phyloP scores from a whole-genome alignment of 2,329 filamentous ascomycete genomes.

The Pseudocercospora crystallina region DNA sequence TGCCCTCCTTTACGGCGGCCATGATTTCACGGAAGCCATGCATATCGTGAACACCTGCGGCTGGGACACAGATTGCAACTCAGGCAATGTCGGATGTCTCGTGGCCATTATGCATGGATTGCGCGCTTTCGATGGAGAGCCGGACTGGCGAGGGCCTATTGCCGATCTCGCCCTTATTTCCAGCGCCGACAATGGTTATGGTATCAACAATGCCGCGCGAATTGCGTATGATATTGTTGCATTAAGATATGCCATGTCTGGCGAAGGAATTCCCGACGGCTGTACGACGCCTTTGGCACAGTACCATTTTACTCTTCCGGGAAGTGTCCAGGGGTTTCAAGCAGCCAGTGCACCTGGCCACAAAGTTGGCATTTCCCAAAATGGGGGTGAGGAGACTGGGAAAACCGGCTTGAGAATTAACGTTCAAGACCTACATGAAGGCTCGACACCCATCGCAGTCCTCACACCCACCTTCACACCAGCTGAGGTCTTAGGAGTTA shows the following conservation, averaged over 20 bases:
- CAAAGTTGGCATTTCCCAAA: background rate
- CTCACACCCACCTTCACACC: constrained; percentile 1
- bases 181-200: constrained; percentile 1
- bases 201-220: constrained; percentile 1
- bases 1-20: constrained; percentile 4
- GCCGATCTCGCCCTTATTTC: background rate
- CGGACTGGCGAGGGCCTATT: constrained; percentile 2
- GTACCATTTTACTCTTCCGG: constrained; percentile 3
- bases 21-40: constrained; percentile 1
- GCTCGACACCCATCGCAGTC: background rate
- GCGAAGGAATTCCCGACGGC: background rate
- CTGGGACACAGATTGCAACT: constrained; percentile 4
- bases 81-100: constrained; percentile 3
- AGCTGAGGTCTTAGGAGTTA: background rate
- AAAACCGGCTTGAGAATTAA: too few relatives aligned
- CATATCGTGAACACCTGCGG: constrained; percentile 5
- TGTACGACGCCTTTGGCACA: background rate
- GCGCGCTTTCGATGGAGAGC: background rate
- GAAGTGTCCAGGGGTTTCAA: constrained; percentile 3
- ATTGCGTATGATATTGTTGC: constrained; percentile 2
- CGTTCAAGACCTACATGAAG: too few relatives aligned
- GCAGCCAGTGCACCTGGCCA: background rate
- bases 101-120: constrained; percentile 6
- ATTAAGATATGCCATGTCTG: background rate
- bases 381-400: too few relatives aligned